phyloP scores from a whole-genome alignment of 345 rosid genomes.

The Eucalyptus curtisii region DNA sequence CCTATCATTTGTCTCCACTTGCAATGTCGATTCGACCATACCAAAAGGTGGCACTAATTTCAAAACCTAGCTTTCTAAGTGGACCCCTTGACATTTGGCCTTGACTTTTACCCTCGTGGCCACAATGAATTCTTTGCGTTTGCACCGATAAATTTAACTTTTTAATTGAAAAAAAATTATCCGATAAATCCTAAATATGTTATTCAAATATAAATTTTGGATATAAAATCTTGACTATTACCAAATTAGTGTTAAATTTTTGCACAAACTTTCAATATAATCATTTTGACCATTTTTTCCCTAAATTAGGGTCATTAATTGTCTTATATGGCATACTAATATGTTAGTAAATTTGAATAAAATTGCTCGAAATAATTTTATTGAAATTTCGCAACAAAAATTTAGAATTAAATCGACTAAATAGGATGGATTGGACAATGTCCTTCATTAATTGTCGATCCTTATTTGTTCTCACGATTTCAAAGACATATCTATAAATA shows the following conservation, averaged over 20 bases:
- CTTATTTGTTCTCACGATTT: neutral
- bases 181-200: neutral
- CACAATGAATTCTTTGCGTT: neutral
- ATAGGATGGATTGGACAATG: neutral
- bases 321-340: neutral
- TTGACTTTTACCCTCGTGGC: neutral
- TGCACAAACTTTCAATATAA: neutral
- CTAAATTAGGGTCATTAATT: too few species aligned
- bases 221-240: neutral
- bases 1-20: neutral
- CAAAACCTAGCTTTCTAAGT: neutral
- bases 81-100: neutral
- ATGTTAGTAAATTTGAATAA: neutral
- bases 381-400: neutral
- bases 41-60: neutral
- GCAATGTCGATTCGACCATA: neutral
- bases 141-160: neutral
- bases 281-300: too few species aligned
- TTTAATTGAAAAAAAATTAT: neutral
- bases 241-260: neutral
- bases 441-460: neutral
- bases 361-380: neutral
- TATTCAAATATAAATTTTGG: neutral
- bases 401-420: neutral
- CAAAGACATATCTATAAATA: neutral